Base-by-base conservation (phyloP, 228 moss, liverwort and hornwort genomes). In the Sphagnum magellanicum region DNA sequence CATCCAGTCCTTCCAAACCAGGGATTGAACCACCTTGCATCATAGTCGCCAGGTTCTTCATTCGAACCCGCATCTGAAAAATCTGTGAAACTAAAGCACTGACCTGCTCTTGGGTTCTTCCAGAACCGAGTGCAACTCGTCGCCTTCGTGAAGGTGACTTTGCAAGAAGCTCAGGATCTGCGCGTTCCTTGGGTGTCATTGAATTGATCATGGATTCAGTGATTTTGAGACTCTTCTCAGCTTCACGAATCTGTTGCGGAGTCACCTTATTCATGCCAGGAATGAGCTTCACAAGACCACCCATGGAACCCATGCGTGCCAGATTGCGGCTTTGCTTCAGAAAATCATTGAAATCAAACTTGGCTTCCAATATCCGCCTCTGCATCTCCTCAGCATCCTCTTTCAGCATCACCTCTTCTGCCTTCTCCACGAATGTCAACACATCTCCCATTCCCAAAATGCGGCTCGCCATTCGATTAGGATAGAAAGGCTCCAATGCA, bases 381-480 rank as follows among this genome's bases (percentile, higher is more conserved):
- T 97, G 97, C 97, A 97, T 89, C 70, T 80, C 68, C 6, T 90
- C 97, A 32, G 91, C 88, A 10, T 97, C 97, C 78, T 91, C 97
- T 76, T 97, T 82, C 16, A 83, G 73, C 90, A 97, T 91, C 86
- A 91, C 93, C 79, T 89, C 97, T 74, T 93, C 91, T 50, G 97
- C 97, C 77, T 91, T 97, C 77, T 97, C 97, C 63, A 97, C 97
- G 53, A 97, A 79, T 60, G 97, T 86, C 72, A 97, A 74, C 11
- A 93, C 97, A 60, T 97, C 97, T 70, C 97, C 97, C 97, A 97
- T 97, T 59, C 97, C 97, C 64, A 97, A 74, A n/a, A 97, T 97
- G 69, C 97, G 83, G 82, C 97, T 79, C 16, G 97, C 93, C 93
- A 97, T 83, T 68, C 97, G 89, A 70, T 97, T 92, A 6, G 97